Evolutionary conservation across 129 eudicot genomes (phyloP), one percentile per base, ranked within the genome.

Genomic region (Flaveria ramosissima): DNA sequence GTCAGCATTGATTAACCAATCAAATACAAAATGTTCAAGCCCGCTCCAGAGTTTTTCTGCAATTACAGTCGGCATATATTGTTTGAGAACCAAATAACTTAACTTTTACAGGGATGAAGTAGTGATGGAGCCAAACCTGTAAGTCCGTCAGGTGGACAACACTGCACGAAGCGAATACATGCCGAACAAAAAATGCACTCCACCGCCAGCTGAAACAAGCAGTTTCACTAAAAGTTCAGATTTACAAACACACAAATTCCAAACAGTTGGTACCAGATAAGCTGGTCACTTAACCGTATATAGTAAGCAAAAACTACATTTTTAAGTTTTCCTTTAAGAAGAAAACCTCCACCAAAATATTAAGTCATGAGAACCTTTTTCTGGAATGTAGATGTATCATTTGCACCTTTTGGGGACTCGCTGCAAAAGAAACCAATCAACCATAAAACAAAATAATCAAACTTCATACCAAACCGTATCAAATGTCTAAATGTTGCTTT

Each of bases 151-250:
- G 90, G 94, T 21, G 90, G 90, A 73, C 96, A 92, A 82, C 90
- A 92, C 80, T 90, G 90, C 72, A 90, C 98, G 77, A 90, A 90
- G 76, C 98, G 92, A 52, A 90, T 92, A 82, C 98, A 85, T 21
- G 98, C 98, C 9, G 92, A 92, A 84, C 98, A 92, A 86, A 92
- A 92, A 24, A 92, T 90, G 88, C 98, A 92, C 87, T 92, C 98
- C 56, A 90, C 98, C 70, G 89, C 90, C 77, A 92, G 98, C 96
- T 92, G 90, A 56, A 45, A 17, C 64, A 78, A 70, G 47, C 30
- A 82, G 17, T 30, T 47, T 72, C 23, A 36, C 46, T 77, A 70
- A 7, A 70, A 75, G 17, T 78, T 53, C 53, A 57, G n/a, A 69
- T 17, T 75, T 66, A 71, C 57, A 77, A 74, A 70, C 70, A 76